Percentiles rank a stretch among this genome's conserved stretches.
Evolutionary conservation across 2,329 filamentous ascomycete species (phyloP).

Genomic region (Cladosporium austrohemisphaericum): DNA sequence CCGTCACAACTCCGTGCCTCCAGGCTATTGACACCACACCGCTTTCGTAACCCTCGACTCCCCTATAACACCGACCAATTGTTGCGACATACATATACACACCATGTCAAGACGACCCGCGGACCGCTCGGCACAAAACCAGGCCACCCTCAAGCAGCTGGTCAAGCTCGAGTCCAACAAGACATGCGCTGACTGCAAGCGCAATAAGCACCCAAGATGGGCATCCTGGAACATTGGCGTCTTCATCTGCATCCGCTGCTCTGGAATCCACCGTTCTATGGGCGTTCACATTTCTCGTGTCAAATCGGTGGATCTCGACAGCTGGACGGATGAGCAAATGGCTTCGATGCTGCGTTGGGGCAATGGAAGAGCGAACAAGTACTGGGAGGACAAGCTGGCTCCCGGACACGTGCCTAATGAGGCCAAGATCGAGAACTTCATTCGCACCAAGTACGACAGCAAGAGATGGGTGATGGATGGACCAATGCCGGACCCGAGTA

Average conservation of each 20-base stretch:
- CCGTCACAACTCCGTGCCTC: too few relatives aligned
- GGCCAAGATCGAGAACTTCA: conserved; percentile 99
- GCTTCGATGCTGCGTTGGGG: conserved; percentile 94
- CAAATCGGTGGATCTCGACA: conserved; percentile 95
- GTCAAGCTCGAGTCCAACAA: conserved; percentile 95
- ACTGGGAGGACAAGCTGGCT: conserved; percentile 95
- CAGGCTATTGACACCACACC: too few relatives aligned
- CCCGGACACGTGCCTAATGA: conserved; percentile 89
- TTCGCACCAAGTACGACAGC: conserved; percentile 96
- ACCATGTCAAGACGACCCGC: conserved; percentile 78
- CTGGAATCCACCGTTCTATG: conserved; percentile 97
- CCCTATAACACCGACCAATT: too few relatives aligned
- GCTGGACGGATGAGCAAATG: conserved; percentile 97
- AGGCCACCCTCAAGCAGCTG: conserved; percentile 87
- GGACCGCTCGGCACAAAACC: conserved; percentile 88
- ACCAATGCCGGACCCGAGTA: conserved; percentile 85
- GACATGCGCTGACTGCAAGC: conserved; percentile 96
- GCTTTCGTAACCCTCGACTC: too few relatives aligned
- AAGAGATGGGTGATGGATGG: conserved; percentile 99
- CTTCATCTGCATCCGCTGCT: conserved; percentile 94
- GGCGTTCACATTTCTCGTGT: conserved; percentile 97
- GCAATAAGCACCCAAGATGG: conserved; percentile 98
- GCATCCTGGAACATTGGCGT: conserved; percentile 98
- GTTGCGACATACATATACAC: too few relatives aligned
- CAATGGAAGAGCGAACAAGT: conserved; percentile 94